phyloP scores from a whole-genome alignment of 1,284 basidiomycete genomes.

The Cryptococcus sp. region DNA sequence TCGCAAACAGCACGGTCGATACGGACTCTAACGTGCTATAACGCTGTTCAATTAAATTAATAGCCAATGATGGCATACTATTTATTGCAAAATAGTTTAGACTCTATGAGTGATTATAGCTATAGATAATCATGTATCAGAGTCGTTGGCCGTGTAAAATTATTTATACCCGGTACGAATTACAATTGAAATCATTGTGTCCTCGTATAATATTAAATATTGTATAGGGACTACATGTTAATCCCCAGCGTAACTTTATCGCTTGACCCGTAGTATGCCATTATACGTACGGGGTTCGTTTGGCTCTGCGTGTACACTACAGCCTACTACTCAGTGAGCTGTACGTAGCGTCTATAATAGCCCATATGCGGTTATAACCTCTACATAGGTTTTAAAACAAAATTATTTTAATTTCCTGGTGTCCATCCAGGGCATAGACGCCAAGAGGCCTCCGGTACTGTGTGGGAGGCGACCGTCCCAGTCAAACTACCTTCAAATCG shows the following conservation, averaged over 20 bases:
- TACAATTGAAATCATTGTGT: too few species aligned
- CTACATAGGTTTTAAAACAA: neutral
- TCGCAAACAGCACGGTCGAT: constrained; percentile 15
- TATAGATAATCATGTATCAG: too few species aligned
- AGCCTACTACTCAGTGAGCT: constrained; percentile 15
- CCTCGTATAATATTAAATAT: too few species aligned
- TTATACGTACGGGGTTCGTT: constrained; percentile 18
- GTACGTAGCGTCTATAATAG: constrained; percentile 19
- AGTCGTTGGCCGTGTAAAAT: too few species aligned
- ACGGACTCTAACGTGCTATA: constrained; percentile 12
- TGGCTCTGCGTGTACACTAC: constrained; percentile 22
- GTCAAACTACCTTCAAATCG: constrained; percentile 24
- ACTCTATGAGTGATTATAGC: too few species aligned
- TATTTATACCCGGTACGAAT: too few species aligned
- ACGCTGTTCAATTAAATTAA: too few species aligned
- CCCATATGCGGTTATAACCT: constrained; percentile 11
- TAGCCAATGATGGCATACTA: too few species aligned
- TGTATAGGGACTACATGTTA: too few species aligned
- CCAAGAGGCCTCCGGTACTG: constrained; percentile 16
- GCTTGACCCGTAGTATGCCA: constrained; percentile 2
- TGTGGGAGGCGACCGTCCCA: constrained; percentile 31
- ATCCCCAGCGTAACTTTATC: constrained; percentile 9
- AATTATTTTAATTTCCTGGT: constrained; percentile 5
- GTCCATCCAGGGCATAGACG: constrained; percentile 13
- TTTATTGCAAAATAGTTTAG: too few species aligned